phyloP scores from a whole-genome alignment of 495 filamentous ascomycete species.

The Penicillium herquei region DNA sequence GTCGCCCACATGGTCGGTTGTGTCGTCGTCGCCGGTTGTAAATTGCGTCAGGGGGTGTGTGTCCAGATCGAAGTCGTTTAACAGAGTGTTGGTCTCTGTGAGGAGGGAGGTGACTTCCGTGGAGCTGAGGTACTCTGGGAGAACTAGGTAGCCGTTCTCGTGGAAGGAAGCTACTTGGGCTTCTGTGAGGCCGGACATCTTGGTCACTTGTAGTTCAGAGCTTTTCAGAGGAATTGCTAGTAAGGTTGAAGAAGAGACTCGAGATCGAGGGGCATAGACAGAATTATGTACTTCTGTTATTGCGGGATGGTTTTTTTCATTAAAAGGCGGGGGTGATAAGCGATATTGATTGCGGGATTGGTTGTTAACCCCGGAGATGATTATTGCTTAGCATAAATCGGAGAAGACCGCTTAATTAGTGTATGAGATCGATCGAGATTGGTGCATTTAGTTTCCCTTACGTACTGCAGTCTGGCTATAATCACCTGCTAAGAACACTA shows the following conservation, averaged over 20 bases:
- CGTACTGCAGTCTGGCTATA: not conserved
- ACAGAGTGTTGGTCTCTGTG: constrained; percentile 67
- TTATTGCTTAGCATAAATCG: not conserved
- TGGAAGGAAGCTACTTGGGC: constrained; percentile 71
- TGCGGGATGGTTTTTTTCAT: not conserved
- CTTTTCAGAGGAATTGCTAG: not conserved
- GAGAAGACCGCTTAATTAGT: not conserved
- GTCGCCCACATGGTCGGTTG: constrained; percentile 75
- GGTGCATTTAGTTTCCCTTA: not conserved
- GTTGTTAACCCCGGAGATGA: not conserved
- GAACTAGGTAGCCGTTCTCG: constrained; percentile 83
- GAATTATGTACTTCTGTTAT: too few species aligned
- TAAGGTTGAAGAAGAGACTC: not conserved
- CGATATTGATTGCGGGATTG: constrained; percentile 6
- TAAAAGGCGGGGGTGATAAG: constrained; percentile 13
- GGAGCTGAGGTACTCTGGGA: constrained; percentile 71
- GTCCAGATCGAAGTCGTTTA: constrained; percentile 70
- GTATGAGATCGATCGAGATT: not conserved
- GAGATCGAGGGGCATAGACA: too few species aligned
- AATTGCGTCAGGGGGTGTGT: constrained; percentile 92
- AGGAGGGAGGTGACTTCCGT: constrained; percentile 67
- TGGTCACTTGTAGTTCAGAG: not conserved
- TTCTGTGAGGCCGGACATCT: constrained; percentile 60
- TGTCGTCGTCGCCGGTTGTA: constrained; percentile 66
- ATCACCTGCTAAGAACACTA: too few species aligned